Evolutionary conservation across 208 protist species (phyloP).

Genomic region (Wallacemonas sp.): DNA sequence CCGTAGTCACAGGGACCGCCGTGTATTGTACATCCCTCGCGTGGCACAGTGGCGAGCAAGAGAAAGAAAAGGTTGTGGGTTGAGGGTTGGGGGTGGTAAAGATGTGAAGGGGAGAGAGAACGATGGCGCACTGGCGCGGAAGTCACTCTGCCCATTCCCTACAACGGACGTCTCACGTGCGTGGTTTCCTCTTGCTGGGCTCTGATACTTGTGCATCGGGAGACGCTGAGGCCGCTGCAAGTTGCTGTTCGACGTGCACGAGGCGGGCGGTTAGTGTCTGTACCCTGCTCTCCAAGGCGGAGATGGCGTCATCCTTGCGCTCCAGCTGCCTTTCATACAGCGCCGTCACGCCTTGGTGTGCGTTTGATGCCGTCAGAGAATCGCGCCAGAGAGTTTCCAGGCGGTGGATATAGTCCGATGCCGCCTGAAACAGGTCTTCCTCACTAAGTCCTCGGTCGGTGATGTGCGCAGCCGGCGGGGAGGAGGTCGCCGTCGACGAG

Average conservation of each 20-base stretch:
- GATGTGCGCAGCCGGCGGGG: not conserved
- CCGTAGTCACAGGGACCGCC: too few species aligned
- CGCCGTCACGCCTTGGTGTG: slow-evolving; percentile 22
- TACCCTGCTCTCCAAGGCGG: slow-evolving; percentile 37
- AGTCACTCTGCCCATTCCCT: too few species aligned
- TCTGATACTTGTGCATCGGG: not conserved
- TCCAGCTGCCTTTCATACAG: slow-evolving; percentile 39
- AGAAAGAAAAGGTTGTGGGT: not conserved
- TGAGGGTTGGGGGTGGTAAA: not conserved
- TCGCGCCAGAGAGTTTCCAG: slow-evolving; percentile 61
- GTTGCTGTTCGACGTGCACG: slow-evolving; percentile 26
- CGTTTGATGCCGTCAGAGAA: slow-evolving; percentile 43
- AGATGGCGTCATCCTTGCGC: slow-evolving; percentile 34
- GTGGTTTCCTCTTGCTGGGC: not conserved
- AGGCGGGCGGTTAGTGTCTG: slow-evolving; percentile 31
- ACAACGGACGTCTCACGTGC: not conserved
- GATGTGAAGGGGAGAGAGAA: not conserved
- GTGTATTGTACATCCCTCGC: too few species aligned
- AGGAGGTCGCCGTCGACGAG: not conserved
- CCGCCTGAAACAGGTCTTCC: slow-evolving; percentile 54
- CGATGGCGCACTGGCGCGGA: too few species aligned
- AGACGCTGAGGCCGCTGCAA: not conserved
- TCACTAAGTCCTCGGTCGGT: slow-evolving; percentile 21
- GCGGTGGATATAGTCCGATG: slow-evolving; percentile 53
- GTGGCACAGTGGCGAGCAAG: too few species aligned